Evolutionary conservation across 768 basidiomycete species (phyloP).

Genomic region (Vararia minispora): DNA sequence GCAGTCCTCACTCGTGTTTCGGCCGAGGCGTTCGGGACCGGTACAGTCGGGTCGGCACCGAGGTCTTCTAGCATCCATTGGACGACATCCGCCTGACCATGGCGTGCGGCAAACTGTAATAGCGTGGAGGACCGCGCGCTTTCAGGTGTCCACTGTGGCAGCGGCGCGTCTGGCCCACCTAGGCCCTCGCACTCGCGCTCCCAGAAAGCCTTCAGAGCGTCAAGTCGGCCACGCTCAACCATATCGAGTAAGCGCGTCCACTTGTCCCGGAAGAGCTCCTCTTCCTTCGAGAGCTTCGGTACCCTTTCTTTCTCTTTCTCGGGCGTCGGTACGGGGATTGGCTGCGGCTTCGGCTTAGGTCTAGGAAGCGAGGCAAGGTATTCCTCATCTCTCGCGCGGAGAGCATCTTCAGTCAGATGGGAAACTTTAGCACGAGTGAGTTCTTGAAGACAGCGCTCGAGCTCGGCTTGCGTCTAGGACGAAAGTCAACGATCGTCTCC

Average conservation of each 20-base stretch:
- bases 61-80: constrained; percentile 71
- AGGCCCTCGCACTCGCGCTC: constrained; percentile 53
- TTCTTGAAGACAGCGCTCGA: constrained; percentile 77
- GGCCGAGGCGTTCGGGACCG: constrained; percentile 27
- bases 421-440: constrained; percentile 78
- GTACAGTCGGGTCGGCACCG: constrained; percentile 71
- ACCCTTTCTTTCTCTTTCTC: constrained; percentile 36
- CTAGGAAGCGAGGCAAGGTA: constrained; percentile 85
- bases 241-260: constrained; percentile 85
- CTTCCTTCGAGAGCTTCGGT: constrained; percentile 66
- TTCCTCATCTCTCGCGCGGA: constrained; percentile 79
- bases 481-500: constrained; percentile 1
- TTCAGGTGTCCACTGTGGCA: constrained; percentile 66
- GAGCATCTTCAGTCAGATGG: constrained; percentile 74
- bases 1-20: constrained; percentile 25
- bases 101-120: constrained; percentile 63
- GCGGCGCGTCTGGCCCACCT: constrained; percentile 46
- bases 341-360: constrained; percentile 44
- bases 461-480: constrained; percentile 78
- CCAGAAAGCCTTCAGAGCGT: constrained; percentile 73
- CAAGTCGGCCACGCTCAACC: constrained; percentile 75
- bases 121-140: constrained; percentile 51
- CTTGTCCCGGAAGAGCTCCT: constrained; percentile 67
- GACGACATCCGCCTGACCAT: constrained; percentile 66
- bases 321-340: constrained; percentile 26